phyloP scores from a whole-genome alignment of 805 yeast species.

The Spathaspora gorwiae region DNA sequence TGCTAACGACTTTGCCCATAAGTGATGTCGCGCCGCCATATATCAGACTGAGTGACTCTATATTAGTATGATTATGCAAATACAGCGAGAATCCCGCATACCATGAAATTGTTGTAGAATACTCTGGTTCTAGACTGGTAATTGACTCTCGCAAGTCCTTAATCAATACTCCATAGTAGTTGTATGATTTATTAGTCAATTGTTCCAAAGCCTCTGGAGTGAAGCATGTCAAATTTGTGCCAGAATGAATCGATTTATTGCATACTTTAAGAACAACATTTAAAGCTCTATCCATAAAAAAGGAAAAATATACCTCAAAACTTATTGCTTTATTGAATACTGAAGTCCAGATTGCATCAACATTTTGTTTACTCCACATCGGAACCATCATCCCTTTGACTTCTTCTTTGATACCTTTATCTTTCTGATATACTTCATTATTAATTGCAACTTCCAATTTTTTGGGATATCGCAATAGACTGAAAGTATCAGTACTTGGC shows the following conservation, averaged over 20 bases:
- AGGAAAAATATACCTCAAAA: slow-evolving; percentile 28
- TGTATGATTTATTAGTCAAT: slow-evolving; percentile 28
- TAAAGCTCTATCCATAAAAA: slow-evolving; percentile 35
- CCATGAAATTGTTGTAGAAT: slow-evolving; percentile 33
- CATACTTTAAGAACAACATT: slow-evolving; percentile 17
- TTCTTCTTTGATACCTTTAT: not conserved
- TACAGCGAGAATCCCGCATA: slow-evolving; percentile 33
- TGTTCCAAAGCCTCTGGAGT: slow-evolving; percentile 23
- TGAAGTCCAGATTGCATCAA: slow-evolving; percentile 25
- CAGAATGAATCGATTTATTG: slow-evolving; percentile 6
- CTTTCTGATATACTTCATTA: slow-evolving; percentile 1
- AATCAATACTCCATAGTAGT: slow-evolving; percentile 32
- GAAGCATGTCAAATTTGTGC: slow-evolving; percentile 16
- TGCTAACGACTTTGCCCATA: slow-evolving; percentile 20
- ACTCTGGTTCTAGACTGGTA: slow-evolving; percentile 26
- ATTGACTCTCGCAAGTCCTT: slow-evolving; percentile 29
- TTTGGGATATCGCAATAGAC: not conserved
- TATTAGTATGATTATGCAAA: slow-evolving; percentile 27
- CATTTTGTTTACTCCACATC: slow-evolving; percentile 20
- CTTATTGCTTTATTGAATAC: slow-evolving; percentile 24
- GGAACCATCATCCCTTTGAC: slow-evolving; percentile 13
- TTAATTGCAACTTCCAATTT: not conserved
- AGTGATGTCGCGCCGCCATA: slow-evolving; percentile 32
- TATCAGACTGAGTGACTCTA: slow-evolving; percentile 30
- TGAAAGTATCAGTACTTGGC: not conserved